Conservation (phyloP, 768 basidiomycete genomes). For the Tricholoma bakamatsutake region DNA sequence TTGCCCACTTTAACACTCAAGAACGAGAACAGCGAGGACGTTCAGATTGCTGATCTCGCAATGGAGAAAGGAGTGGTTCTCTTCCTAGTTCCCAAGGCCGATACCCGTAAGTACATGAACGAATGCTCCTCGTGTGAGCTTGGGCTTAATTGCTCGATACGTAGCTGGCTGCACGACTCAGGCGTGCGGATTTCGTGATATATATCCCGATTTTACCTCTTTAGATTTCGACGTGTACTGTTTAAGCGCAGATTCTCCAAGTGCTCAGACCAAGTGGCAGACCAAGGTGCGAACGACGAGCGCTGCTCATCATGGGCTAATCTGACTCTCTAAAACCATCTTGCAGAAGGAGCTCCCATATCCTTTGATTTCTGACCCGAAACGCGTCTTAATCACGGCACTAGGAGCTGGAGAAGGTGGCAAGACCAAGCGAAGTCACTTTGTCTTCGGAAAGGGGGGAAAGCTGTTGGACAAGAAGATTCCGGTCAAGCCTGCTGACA, state of each 20-base stretch:
- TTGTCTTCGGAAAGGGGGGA: constrained; percentile 89
- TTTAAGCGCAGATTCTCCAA: constrained; percentile 70
- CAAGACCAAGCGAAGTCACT: constrained; percentile 88
- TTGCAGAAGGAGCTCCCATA: constrained; percentile 81
- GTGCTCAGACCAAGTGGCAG: constrained; percentile 81
- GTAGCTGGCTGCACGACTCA: constrained; percentile 88
- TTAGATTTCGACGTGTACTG: constrained; percentile 76
- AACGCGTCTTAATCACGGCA: constrained; percentile 69
- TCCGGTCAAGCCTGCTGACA: constrained; percentile 84
- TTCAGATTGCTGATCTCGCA: constrained; percentile 59
- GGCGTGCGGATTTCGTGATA: constrained; percentile 88
- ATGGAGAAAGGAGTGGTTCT: constrained; percentile 72
- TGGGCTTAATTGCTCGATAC: neutral
- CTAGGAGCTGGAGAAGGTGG: constrained; percentile 79
- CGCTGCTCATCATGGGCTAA: neutral
- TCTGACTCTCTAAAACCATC: neutral
- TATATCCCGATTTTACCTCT: constrained; percentile 67
- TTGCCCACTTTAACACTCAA: constrained; percentile 73
- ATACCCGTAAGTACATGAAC: constrained; percentile 58
- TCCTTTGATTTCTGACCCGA: constrained; percentile 84
- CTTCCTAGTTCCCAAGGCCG: constrained; percentile 81
- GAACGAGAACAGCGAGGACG: constrained; percentile 80
- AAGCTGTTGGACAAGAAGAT: constrained; percentile 80
- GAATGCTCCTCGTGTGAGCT: neutral
- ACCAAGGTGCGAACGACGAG: constrained; percentile 39